Conservation (phyloP, 2,329 filamentous ascomycete genomes). For the Aspergillus fijiensis region DNA sequence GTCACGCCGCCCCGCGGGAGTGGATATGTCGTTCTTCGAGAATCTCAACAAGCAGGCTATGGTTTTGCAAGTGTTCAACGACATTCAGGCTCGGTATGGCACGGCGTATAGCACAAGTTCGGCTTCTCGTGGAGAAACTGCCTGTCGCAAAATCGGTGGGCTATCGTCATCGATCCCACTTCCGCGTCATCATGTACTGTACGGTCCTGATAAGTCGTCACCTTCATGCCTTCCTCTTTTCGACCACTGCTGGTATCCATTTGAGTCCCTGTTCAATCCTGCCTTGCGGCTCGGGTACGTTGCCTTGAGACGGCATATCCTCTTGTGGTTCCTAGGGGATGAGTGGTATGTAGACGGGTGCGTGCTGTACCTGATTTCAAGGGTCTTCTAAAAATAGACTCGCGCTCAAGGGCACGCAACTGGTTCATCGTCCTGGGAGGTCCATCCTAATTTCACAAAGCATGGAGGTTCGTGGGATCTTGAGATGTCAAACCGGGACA, state of each 20-base stretch:
- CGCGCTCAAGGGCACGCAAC: neutral
- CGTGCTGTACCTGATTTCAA: neutral
- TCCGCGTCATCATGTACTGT: neutral
- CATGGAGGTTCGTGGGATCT: constrained; percentile 4
- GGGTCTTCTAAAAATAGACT: neutral
- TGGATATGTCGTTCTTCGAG: neutral
- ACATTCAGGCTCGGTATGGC: too few relatives aligned
- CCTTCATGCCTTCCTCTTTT: too few relatives aligned
- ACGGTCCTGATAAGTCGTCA: too few relatives aligned
- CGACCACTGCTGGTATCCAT: neutral
- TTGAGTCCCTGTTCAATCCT: neutral
- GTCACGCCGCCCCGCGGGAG: neutral
- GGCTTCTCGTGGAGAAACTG: too few relatives aligned
- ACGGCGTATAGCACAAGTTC: too few relatives aligned
- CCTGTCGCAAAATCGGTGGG: neutral
- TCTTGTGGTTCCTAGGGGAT: neutral
- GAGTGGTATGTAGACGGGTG: neutral
- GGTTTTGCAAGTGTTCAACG: neutral
- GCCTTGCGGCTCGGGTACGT: neutral
- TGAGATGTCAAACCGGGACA: constrained; percentile 3
- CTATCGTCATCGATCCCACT: neutral
- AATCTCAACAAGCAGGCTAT: neutral
- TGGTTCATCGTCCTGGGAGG: neutral
- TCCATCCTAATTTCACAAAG: neutral
- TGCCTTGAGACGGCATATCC: neutral